phyloP scores from a whole-genome alignment of 2,329 filamentous ascomycete genomes.

The Diplocarpon rosae region DNA sequence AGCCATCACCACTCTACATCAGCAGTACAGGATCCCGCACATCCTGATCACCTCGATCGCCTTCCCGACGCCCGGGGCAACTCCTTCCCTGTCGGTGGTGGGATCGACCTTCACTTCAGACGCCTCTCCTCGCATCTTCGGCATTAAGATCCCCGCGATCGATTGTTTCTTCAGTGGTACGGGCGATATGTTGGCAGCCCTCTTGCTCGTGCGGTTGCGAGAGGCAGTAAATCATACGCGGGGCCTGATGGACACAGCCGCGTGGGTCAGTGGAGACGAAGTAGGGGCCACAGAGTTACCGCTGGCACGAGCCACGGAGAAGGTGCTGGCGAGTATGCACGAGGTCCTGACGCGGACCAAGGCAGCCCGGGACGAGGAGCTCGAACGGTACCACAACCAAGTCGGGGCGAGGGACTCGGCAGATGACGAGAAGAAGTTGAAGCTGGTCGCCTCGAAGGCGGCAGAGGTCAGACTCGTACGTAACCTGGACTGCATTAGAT shows the following conservation, averaged over 20 bases:
- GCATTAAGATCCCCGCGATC: conserved; percentile 74
- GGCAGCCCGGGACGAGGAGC: conserved; percentile 52
- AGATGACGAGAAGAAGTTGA: conserved; percentile 28
- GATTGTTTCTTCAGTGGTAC: conserved; percentile 95
- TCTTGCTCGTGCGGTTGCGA: conserved; percentile 77
- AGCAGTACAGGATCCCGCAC: conserved; percentile 67
- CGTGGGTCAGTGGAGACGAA: conserved; percentile 69
- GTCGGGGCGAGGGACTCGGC: conserved; percentile 31
- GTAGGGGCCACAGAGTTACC: conserved; percentile 63
- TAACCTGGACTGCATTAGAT: conserved; percentile 56
- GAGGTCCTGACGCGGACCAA: conserved; percentile 61
- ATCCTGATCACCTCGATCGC: conserved; percentile 84
- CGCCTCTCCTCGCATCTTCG: conserved; percentile 69
- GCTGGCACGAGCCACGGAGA: conserved; percentile 72
- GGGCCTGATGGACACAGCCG: conserved; percentile 40
- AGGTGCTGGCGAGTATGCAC: conserved; percentile 89
- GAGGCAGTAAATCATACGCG: conserved; percentile 54
- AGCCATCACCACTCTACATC: conserved; percentile 70
- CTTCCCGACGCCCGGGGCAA: conserved; percentile 44
- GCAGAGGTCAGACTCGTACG: conserved; percentile 77
- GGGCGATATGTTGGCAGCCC: conserved; percentile 94
- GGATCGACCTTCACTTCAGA: conserved; percentile 61
- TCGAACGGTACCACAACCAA: conserved; percentile 40
- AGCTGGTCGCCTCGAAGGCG: conserved; percentile 54
- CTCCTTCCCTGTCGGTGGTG: conserved; percentile 54